Evolutionary conservation across 164 flowering plant species (phyloP).

Genomic region (Aristolochia californica): DNA sequence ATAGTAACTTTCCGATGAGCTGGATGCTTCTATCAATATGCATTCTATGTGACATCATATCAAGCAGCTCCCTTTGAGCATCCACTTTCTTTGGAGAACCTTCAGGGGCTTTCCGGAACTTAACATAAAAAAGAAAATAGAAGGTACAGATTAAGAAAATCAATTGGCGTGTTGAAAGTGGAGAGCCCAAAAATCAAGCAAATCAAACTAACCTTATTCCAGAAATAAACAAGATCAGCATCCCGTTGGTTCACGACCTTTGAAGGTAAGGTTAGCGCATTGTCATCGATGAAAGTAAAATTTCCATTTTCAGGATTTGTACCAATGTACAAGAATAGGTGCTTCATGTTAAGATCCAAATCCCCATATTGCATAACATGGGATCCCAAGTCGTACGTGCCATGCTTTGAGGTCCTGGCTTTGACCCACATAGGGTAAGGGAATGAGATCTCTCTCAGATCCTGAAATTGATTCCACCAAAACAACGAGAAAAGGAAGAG

Average conservation of each 20-base stretch:
- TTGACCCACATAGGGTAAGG: conserved; percentile 43
- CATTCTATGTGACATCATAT: conserved; percentile 63
- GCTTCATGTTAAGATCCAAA: conserved; percentile 30
- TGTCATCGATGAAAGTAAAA: conserved; percentile 36
- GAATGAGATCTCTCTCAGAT: not conserved
- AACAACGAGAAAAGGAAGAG: not conserved
- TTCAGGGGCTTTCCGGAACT: conserved; percentile 70
- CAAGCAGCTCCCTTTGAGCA: conserved; percentile 53
- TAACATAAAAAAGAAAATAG: not conserved
- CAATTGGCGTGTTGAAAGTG: not conserved
- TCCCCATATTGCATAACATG: conserved; percentile 94
- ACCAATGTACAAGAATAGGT: conserved; percentile 54
- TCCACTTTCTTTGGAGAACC: conserved; percentile 50
- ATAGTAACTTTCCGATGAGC: conserved; percentile 61
- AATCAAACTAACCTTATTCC: conserved; percentile 49
- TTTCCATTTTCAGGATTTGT: conserved; percentile 74
- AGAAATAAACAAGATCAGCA: conserved; percentile 77
- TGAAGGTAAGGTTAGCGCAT: conserved; percentile 33
- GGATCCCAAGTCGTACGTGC: conserved; percentile 39
- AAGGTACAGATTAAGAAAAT: not conserved
- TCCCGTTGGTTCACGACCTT: conserved; percentile 67
- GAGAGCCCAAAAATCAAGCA: not conserved
- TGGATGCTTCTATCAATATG: conserved; percentile 55
- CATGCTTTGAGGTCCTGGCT: conserved; percentile 41
- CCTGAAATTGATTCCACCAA: not conserved